Percentiles rank a stretch among this genome's conserved stretches.
Conservation (phyloP, 257 asterid species). For the Solanum pimpinellifolium region DNA sequence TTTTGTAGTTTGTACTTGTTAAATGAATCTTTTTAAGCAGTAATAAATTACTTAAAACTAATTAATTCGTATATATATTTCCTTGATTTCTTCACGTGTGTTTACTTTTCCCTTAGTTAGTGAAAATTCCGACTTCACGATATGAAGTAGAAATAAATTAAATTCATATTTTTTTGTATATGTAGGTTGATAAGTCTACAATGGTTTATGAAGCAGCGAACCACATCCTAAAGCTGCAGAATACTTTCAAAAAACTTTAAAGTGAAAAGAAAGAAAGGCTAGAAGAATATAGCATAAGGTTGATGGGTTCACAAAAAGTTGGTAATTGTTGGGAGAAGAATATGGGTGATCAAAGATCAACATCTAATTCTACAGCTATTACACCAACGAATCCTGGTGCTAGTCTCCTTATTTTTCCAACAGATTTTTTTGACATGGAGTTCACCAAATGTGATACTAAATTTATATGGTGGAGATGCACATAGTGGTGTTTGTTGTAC, state of each 20-base stretch:
- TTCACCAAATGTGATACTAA: constrained; percentile 24
- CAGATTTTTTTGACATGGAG: constrained; percentile 16
- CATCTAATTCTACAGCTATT: neutral
- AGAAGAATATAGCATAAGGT: neutral
- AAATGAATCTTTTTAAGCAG: neutral
- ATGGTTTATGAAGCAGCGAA: constrained; percentile 73
- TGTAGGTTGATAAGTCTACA: constrained; percentile 71
- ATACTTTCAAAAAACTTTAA: constrained; percentile 24
- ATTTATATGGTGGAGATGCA: constrained; percentile 12
- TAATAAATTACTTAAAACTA: no score
- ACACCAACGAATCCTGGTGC: neutral
- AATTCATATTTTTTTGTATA: neutral
- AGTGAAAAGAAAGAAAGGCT: constrained; percentile 32
- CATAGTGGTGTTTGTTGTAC: constrained; percentile 21
- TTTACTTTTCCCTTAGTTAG: neutral
- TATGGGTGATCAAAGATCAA: constrained; percentile 37
- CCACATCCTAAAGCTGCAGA: constrained; percentile 33
- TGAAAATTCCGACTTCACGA: neutral
- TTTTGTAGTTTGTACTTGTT: no score
- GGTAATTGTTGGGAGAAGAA: constrained; percentile 29
- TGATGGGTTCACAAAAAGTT: neutral
- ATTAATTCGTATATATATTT: neutral
- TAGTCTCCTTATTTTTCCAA: neutral
- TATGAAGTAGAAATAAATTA: neutral
- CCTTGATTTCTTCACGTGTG: neutral